Evolutionary conservation across 371 early-diverging fungal genomes (phyloP), one percentile per base, ranked within the genome.

Genomic region (Coemansia sp.): DNA sequence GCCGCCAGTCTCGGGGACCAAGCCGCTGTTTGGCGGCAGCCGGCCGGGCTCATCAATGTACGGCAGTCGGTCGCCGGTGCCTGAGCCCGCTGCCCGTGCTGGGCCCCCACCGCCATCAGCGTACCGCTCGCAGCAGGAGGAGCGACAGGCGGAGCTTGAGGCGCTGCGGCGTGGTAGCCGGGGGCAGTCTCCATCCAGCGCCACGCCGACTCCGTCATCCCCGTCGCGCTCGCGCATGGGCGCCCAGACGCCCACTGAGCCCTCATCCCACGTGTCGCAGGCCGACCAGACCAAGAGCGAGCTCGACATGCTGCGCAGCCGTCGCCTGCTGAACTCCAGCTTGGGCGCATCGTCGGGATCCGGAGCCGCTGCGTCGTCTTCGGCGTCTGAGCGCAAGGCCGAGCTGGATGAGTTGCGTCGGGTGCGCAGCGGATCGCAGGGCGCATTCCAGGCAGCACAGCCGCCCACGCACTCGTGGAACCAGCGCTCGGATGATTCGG

Each of bases 271-370:
- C 9, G 47, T 76, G 30, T 40, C 79, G 34, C 78, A 78, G 58
- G 78, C 78, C 4, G 79, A 78, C 54, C 78, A 72, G 65, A 78
- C 78, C 6, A 79, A 68, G 59, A 74, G 48, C 43, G 78, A 78
- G 62, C 59, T 78, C 9, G 78, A 69, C 47, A 76, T 78, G 79
- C 67, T 78, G 43, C 68, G 78, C 59, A 78, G 34, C 45, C 78
- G 75, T 43, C 67, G 68, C 13, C 34, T 78, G 51, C 54, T 70
- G 11, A 78, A 68, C 50, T 31, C 59, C 14, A 55, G 45, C 13
- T 14, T 63, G 45, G 65, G 61, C n/a, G 71, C 61, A 2, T 51
- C 67, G 9, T 51, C 62, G 13, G 63, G 50, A 20, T 20, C 58
- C 10, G 42, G 54, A 0, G 30, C 52, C 10, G 36, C 14, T 10